Evolutionary conservation across 352 stramenopile species (phyloP).

Genomic region (Phytophthora cactorum): DNA sequence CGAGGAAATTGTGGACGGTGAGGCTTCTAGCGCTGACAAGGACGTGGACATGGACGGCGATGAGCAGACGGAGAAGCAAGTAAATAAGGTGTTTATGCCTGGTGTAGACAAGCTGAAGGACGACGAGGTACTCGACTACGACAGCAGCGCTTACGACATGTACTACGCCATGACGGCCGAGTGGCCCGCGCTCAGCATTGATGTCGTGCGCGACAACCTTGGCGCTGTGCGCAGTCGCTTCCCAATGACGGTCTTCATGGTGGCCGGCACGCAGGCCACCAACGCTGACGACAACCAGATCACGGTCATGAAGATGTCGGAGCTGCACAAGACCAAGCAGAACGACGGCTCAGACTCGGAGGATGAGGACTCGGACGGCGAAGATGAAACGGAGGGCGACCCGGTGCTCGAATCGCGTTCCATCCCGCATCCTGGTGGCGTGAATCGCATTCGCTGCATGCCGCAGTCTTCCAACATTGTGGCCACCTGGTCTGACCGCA

Average conservation of each 20-base stretch:
- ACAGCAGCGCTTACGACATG: constrained; percentile 99
- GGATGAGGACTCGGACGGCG: constrained; percentile 83
- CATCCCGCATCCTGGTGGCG: constrained; percentile 94
- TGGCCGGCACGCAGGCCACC: constrained; percentile 96
- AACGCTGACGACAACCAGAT: constrained; percentile 95
- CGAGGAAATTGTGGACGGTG: constrained; percentile 67
- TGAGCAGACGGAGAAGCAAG: constrained; percentile 57
- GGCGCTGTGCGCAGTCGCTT: constrained; percentile 94
- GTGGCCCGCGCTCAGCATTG: constrained; percentile 98
- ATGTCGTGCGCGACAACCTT: constrained; percentile 96
- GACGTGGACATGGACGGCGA: constrained; percentile 80
- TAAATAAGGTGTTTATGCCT: constrained; percentile 95
- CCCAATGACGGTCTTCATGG: constrained; percentile 96
- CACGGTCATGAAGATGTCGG: constrained; percentile 98
- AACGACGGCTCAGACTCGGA: constrained; percentile 79
- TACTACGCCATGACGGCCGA: constrained; percentile 98
- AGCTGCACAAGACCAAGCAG: constrained; percentile 95
- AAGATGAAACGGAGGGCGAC: constrained; percentile 96
- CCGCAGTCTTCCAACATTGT: constrained; percentile 97
- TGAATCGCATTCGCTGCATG: constrained; percentile 97
- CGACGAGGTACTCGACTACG: constrained; percentile 98
- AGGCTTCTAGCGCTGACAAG: constrained; percentile 41
- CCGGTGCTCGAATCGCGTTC: constrained; percentile 96
- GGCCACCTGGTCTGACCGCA: constrained; percentile 96
- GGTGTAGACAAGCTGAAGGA: constrained; percentile 90